Evolutionary conservation across 2,329 filamentous ascomycete genomes (phyloP).

Genomic region (Xylariales sp.): DNA sequence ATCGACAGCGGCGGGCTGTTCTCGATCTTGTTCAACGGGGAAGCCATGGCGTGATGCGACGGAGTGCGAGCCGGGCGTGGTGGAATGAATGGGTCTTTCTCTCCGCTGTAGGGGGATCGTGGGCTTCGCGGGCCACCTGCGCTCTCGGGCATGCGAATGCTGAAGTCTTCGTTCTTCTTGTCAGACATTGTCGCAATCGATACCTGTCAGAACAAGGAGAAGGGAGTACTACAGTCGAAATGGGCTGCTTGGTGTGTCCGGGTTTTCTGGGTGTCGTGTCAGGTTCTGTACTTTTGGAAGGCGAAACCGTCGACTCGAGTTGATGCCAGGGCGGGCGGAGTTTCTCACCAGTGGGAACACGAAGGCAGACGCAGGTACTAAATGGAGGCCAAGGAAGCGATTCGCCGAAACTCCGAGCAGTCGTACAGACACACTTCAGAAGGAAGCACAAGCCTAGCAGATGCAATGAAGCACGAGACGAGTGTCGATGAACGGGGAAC

Average conservation of each 20-base stretch:
- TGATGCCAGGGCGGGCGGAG: too few relatives aligned
- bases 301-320: too few relatives aligned
- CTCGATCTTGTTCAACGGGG: slow-evolving; percentile 47
- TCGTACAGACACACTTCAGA: too few relatives aligned
- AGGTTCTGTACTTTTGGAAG: too few relatives aligned
- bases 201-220: too few relatives aligned
- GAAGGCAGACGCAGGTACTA: not conserved
- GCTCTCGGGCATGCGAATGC: slow-evolving; percentile 62
- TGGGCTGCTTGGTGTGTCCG: too few relatives aligned
- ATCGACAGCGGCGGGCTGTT: slow-evolving; percentile 80
- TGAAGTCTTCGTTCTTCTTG: slow-evolving; percentile 83
- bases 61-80: slow-evolving; percentile 32
- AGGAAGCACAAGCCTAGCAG: too few relatives aligned
- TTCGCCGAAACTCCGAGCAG: too few relatives aligned
- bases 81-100: slow-evolving; percentile 47
- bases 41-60: slow-evolving; percentile 30
- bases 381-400: too few relatives aligned
- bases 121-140: slow-evolving; percentile 37
- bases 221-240: not conserved
- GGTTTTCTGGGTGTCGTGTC: too few relatives aligned
- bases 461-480: slow-evolving; percentile 13
- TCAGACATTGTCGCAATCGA: slow-evolving; percentile 64
- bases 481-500: slow-evolving; percentile 4
- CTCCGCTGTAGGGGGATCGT: slow-evolving; percentile 39
- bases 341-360: too few relatives aligned